Conservation (phyloP, 2,329 filamentous ascomycete genomes). For the Cyphellophora europaea region DNA sequence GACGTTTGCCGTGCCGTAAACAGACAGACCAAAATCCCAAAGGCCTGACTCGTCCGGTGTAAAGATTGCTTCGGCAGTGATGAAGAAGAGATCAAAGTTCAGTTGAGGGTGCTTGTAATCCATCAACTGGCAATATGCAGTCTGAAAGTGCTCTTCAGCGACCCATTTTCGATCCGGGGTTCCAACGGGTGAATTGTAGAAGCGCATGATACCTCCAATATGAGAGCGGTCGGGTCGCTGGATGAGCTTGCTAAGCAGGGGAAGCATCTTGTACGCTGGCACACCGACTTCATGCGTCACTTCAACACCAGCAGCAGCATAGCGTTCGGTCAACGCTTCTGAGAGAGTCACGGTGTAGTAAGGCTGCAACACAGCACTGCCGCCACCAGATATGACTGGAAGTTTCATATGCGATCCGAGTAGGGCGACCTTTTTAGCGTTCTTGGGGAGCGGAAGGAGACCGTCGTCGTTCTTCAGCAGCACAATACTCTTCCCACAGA, state of each 20-base stretch:
- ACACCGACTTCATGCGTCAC: slow-evolving; percentile 42
- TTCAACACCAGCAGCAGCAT: slow-evolving; percentile 8
- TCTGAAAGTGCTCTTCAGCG: slow-evolving; percentile 28
- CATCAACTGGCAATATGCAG: slow-evolving; percentile 40
- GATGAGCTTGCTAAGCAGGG: not conserved
- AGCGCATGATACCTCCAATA: not conserved
- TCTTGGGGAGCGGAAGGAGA: slow-evolving; percentile 46
- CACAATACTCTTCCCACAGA: slow-evolving; percentile 61
- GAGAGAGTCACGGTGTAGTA: slow-evolving; percentile 35
- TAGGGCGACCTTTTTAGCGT: slow-evolving; percentile 39
- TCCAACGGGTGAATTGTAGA: slow-evolving; percentile 2
- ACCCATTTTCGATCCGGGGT: not conserved
- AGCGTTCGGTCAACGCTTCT: slow-evolving; percentile 18
- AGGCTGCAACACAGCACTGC: slow-evolving; percentile 45
- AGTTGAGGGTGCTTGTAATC: slow-evolving; percentile 39
- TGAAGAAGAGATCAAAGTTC: slow-evolving; percentile 42
- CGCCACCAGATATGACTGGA: slow-evolving; percentile 48
- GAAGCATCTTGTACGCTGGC: slow-evolving; percentile 1
- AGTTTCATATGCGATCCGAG: slow-evolving; percentile 44
- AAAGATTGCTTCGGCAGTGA: slow-evolving; percentile 52
- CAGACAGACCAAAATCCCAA: slow-evolving; percentile 56
- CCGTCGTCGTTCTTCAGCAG: slow-evolving; percentile 61
- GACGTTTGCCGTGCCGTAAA: slow-evolving; percentile 53
- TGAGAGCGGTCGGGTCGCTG: not conserved
- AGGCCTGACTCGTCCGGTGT: slow-evolving; percentile 49